Percentiles rank a stretch among this genome's conserved stretches.
phyloP scores from a whole-genome alignment of 768 basidiomycete genomes.

The Pleurotus ostreatus region DNA sequence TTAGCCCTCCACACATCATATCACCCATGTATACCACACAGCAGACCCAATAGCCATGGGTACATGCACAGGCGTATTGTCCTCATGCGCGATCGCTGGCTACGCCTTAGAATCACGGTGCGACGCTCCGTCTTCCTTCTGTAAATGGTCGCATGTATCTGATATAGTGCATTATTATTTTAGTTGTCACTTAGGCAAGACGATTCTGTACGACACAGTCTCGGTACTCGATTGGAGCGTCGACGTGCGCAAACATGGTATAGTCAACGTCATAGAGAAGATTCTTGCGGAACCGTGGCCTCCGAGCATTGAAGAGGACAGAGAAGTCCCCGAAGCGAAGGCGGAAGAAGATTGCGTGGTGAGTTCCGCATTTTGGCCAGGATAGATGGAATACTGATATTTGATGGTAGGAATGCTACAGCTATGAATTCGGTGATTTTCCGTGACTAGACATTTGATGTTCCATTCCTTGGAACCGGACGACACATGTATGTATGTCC shows the following conservation, averaged over 20 bases:
- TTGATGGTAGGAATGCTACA: conserved; percentile 48
- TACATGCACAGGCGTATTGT: conserved; percentile 76
- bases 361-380: conserved; percentile 20
- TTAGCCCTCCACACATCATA: conserved; percentile 65
- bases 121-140: too few relatives aligned
- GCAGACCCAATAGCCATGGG: conserved; percentile 95
- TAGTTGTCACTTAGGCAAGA: conserved; percentile 83
- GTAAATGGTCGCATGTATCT: too few relatives aligned
- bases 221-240: conserved; percentile 81
- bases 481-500: too few relatives aligned
- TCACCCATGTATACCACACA: conserved; percentile 91
- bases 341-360: conserved; percentile 71
- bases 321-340: conserved; percentile 55
- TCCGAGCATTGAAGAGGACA: conserved; percentile 52
- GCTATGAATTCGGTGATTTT: conserved; percentile 54
- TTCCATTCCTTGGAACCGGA: too few relatives aligned
- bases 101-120: conserved; percentile 67
- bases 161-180: background rate
- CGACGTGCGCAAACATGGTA: conserved; percentile 76
- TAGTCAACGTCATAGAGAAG: conserved; percentile 74
- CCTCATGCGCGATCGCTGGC: conserved; percentile 81
- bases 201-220: conserved; percentile 91
- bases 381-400: background rate
- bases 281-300: conserved; percentile 71
- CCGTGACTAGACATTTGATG: background rate